Conservation (phyloP, 371 early-diverging fungal genomes). For the Batrachochytrium dendrobatidis region DNA sequence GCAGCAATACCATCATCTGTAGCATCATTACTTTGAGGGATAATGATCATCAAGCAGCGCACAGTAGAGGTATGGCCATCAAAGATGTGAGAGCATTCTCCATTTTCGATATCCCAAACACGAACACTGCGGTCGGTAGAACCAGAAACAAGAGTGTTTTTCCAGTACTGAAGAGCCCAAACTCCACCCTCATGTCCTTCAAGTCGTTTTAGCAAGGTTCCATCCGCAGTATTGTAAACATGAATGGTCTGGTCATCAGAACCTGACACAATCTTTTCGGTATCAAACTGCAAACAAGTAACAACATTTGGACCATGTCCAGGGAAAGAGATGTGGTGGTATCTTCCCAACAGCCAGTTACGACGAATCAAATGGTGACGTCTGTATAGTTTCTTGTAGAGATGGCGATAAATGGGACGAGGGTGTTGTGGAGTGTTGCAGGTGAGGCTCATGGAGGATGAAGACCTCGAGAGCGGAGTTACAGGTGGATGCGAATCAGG, state of each 20-base stretch:
- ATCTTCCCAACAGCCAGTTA: slow-evolving; percentile 74
- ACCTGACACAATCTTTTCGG: slow-evolving; percentile 84
- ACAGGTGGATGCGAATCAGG: not conserved
- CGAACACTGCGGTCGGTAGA: slow-evolving; percentile 95
- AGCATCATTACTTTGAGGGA: slow-evolving; percentile 44
- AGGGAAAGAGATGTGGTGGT: slow-evolving; percentile 63
- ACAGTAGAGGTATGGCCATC: slow-evolving; percentile 94
- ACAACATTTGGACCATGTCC: slow-evolving; percentile 80
- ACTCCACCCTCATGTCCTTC: slow-evolving; percentile 97
- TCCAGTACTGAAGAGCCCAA: slow-evolving; percentile 91
- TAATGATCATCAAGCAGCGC: slow-evolving; percentile 81
- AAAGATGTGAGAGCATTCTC: slow-evolving; percentile 79
- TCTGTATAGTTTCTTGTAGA: slow-evolving; percentile 70
- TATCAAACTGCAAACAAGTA: slow-evolving; percentile 92
- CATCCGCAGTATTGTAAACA: slow-evolving; percentile 79
- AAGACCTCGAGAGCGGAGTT: not conserved
- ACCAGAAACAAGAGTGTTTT: slow-evolving; percentile 89
- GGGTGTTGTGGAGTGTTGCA: too few species aligned
- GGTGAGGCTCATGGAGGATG: not conserved
- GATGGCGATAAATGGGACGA: slow-evolving; percentile 5
- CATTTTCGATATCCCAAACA: slow-evolving; percentile 93
- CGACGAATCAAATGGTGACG: slow-evolving; percentile 64
- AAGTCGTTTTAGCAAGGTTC: slow-evolving; percentile 57
- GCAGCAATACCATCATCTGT: slow-evolving; percentile 10
- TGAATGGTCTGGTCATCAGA: slow-evolving; percentile 82